Evolutionary conservation across 257 asterid species (phyloP), one percentile per base, ranked within the genome.

Genomic region (Datura wrightii): DNA sequence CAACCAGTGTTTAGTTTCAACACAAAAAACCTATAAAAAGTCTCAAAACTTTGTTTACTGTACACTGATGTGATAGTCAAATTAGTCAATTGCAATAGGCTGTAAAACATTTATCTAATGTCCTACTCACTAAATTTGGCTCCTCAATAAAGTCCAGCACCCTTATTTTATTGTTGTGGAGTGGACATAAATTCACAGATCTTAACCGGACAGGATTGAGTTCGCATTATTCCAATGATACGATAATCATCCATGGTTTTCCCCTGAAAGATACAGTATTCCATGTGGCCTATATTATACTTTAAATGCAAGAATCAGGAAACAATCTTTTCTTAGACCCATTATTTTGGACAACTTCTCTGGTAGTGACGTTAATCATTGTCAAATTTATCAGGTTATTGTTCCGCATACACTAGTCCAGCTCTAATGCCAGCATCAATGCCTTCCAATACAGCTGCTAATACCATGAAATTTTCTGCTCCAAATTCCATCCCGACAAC

Each of bases 331-430:
- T 50, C 81, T 19, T 50, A 50, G 44, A 48, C 18, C 44, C 55
- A 52, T 74, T 4, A 4, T 13, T 50, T 78, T 78, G 56, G 79
- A 78, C 34, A 78, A 6, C 4, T 53, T 14, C 3, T 14, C 39
- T 10, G 9, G 48, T 4, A 31, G 46, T 52, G 48, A 52, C 82
- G 6, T 78, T 34, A 24, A 78, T 34, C 24, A 2, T 78, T 78
- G 3, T 52, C 59, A 78, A 52, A 31, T 78, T 79, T 62, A 79
- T 82, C 94, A 96, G 98, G 97, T 79, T 70, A 79, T 85, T 79
- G 80, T 86, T 86, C 94, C 9, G 83, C 84, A 89, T 79, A 86
- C 88, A 87, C 83, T 69, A 85, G 89, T 79, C 92, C 94, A 10
- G 91, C 88, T 48, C 86, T 85, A 84, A 85, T 88, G 83, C 87